These are phyloP conservation scores for Sporisorium scitamineum DNA, from an alignment of 1,284 basidiomycete species.

Conservation along the genomic window DNA sequence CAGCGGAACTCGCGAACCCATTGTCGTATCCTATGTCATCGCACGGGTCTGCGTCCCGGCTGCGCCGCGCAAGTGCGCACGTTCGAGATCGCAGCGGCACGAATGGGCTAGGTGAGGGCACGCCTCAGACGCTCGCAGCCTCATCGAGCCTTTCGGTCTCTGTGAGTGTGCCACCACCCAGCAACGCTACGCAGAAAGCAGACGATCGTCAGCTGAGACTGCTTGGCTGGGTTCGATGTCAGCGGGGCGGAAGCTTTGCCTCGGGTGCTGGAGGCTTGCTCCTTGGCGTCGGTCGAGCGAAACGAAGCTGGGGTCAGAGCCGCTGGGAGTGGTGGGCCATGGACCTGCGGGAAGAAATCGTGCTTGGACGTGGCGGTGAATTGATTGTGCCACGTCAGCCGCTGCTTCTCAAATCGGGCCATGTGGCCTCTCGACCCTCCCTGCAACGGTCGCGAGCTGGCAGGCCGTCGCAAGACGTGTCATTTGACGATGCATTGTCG, in stretches of 20 bases:
- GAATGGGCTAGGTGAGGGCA: constrained; percentile 4
- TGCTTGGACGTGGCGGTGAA: constrained; percentile 43
- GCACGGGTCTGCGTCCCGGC: constrained; percentile 39
- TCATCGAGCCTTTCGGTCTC: constrained; percentile 29
- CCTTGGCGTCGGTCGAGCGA: constrained; percentile 27
- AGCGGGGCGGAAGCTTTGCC: constrained; percentile 36
- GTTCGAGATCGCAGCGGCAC: constrained; percentile 39
- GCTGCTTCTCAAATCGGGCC: constrained; percentile 13
- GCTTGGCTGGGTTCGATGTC: constrained; percentile 45
- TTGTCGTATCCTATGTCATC: constrained; percentile 50
- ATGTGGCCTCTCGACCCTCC: constrained; percentile 3
- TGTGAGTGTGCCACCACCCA: constrained; percentile 29
- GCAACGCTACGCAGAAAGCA: constrained; percentile 20
- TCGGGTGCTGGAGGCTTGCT: constrained; percentile 9
- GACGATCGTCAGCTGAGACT: constrained; percentile 42
- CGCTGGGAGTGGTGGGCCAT: constrained; percentile 50
- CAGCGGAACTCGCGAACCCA: constrained; percentile 35
- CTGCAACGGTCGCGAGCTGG: constrained; percentile 9
- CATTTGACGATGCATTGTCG: constrained; percentile 28
- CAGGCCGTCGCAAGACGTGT: constrained; percentile 11
- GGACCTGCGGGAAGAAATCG: constrained; percentile 42
- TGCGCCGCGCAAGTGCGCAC: constrained; percentile 40
- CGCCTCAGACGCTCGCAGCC: constrained; percentile 13
- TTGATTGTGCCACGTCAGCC: constrained; percentile 35
- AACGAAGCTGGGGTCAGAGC: constrained; percentile 13